A percentile compares a stretch with the other conserved stretches of the same genome.
These are phyloP conservation scores for Suillus alpinus DNA, from an alignment of 768 basidiomycete genomes.

Conservation along the genomic window DNA sequence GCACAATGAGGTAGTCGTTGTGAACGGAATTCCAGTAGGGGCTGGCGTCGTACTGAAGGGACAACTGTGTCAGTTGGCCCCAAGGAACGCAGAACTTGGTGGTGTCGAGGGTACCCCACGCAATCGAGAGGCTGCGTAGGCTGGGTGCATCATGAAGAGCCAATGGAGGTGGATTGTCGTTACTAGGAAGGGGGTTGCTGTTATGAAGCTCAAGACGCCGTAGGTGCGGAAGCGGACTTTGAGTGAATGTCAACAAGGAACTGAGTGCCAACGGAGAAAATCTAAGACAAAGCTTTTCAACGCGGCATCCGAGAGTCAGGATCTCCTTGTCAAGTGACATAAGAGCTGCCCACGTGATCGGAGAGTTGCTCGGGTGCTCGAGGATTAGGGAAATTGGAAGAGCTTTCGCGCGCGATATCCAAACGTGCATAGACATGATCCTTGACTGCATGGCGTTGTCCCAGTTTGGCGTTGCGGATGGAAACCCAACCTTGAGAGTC, in stretches of 20 bases:
- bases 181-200: conserved; percentile 22
- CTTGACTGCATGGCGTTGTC: conserved; percentile 24
- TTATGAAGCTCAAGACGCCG: conserved; percentile 26
- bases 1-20: conserved; percentile 24
- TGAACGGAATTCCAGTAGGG: conserved; percentile 28
- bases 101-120: conserved; percentile 28
- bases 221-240: conserved; percentile 21
- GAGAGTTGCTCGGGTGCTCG: conserved; percentile 20
- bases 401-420: conserved; percentile 28
- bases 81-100: conserved; percentile 25
- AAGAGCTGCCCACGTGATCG: conserved; percentile 25
- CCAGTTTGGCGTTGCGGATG: conserved; percentile 19
- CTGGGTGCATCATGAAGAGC: conserved; percentile 23
- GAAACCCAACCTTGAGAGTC: conserved; percentile 22
- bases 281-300: conserved; percentile 18
- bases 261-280: conserved; percentile 24
- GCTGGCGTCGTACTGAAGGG: conserved; percentile 27
- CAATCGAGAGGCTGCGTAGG: conserved; percentile 25
- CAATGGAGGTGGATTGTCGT: conserved; percentile 23
- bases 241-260: conserved; percentile 26
- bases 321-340: conserved; percentile 29
- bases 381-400: conserved; percentile 27
- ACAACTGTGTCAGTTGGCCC: conserved; percentile 25
- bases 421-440: conserved; percentile 25
- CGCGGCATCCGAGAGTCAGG: conserved; percentile 19